Base-by-base conservation (phyloP, 768 basidiomycete species). In the Xerocomellus chrysenteron region DNA sequence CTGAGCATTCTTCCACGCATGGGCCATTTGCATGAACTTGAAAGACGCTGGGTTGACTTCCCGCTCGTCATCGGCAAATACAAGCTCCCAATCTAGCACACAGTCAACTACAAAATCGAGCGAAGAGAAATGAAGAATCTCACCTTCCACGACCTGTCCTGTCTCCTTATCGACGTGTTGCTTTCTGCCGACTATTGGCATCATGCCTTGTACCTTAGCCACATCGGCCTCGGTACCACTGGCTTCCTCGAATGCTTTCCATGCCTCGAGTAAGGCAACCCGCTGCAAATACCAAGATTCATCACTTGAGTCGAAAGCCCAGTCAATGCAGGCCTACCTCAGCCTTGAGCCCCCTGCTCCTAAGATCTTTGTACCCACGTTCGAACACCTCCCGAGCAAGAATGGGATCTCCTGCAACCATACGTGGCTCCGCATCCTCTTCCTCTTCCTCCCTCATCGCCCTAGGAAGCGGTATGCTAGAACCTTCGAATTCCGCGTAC, bases 21-120 rank as follows among this genome's bases (percentile, higher is more conserved):
- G 94, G 0, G 96, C 96, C 80, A 90, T 92, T 70, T 95, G 89
- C 68, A 98, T 77, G 79, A 98, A 94, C 67, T 94, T 96, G 87
- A 94, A 96, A 0, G 92, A 84, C 0, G 92, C 87, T 0, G 95
- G 92, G 66, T 97, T 96, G 45, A 88, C 84, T 66, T 96, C 95
- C 50, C 88, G 82, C 67, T 97, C 94, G 80, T 98, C 96, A 77
- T 98, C 96, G 28, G 94, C 87, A 72, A 98, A 98, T 21, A 95
- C 87, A 66, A 95, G 84, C 67, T 96, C 95, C 87, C 90, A 96
- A 65, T 96, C 95, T 94, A 55, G 13, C 42, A 52, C n/a, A 42
- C 30, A 5, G 19, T 60, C 21, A 62, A 36, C 39, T 33, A 53
- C 30, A 48, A 39, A 33, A 30, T 37, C 26, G 9, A 48, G 7